Conservation (phyloP, 2,329 filamentous ascomycete genomes). For the Neofusicoccum sp. region DNA sequence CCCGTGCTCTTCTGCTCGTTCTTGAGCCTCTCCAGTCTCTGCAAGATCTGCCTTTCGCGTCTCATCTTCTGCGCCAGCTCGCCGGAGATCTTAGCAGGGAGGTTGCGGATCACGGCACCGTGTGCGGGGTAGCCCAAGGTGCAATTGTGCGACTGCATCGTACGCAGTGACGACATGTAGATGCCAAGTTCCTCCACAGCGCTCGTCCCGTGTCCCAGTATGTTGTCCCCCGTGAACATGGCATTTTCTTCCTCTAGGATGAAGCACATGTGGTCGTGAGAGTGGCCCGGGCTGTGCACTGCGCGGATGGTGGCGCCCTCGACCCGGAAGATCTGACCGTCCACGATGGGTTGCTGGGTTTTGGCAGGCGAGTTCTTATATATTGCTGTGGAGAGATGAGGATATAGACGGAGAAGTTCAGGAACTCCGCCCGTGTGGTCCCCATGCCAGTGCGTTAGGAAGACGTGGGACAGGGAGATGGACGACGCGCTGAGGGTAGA, state of each 20-base stretch:
- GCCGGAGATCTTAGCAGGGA: slow-evolving; percentile 42
- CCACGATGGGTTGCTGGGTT: slow-evolving; percentile 37
- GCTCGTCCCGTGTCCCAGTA: slow-evolving; percentile 43
- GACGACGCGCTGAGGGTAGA: too few species aligned
- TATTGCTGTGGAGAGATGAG: slow-evolving; percentile 31
- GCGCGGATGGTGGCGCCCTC: slow-evolving; percentile 46
- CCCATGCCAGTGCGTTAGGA: slow-evolving; percentile 50
- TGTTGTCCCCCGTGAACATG: slow-evolving; percentile 44
- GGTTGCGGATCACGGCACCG: slow-evolving; percentile 43
- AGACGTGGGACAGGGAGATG: slow-evolving; percentile 35
- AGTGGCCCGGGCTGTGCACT: slow-evolving; percentile 37
- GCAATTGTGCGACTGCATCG: slow-evolving; percentile 42
- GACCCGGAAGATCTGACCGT: slow-evolving; percentile 42
- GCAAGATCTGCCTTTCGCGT: slow-evolving; percentile 46
- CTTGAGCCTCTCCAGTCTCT: slow-evolving; percentile 33
- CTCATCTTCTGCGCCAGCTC: slow-evolving; percentile 20
- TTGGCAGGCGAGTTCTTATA: slow-evolving; percentile 42
- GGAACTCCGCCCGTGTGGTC: slow-evolving; percentile 49
- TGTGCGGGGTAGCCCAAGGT: slow-evolving; percentile 50
- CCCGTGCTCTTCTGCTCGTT: too few species aligned
- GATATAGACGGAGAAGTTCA: slow-evolving; percentile 39
- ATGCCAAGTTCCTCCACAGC: slow-evolving; percentile 44
- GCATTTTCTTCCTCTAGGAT: slow-evolving; percentile 40
- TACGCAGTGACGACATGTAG: slow-evolving; percentile 41
- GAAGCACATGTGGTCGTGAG: slow-evolving; percentile 40